These are phyloP conservation scores for Neurospora intermedia DNA, from an alignment of 495 filamentous ascomycete species.

Conservation along the genomic window DNA sequence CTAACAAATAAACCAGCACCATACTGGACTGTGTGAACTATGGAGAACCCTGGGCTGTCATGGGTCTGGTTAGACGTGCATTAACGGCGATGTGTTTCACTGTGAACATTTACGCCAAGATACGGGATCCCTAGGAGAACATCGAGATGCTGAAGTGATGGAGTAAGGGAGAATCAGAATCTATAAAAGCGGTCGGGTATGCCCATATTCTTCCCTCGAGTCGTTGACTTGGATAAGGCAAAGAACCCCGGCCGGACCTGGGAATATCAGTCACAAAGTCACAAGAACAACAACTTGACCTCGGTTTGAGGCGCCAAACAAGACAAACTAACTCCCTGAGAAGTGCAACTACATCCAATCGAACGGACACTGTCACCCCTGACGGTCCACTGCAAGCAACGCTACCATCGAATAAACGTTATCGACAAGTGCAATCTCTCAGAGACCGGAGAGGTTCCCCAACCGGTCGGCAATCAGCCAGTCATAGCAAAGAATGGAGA, in stretches of 20 bases:
- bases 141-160: background rate
- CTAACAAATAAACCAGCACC: too few species aligned
- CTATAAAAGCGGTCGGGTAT: background rate
- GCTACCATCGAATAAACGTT: background rate
- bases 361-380: background rate
- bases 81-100: conserved; percentile 9
- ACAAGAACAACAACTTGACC: background rate
- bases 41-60: background rate
- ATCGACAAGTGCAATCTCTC: background rate
- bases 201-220: background rate
- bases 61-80: background rate
- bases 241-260: background rate
- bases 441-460: background rate
- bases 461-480: conserved; percentile 3
- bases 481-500: background rate
- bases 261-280: background rate
- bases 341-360: background rate
- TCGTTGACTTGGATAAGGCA: background rate
- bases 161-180: background rate
- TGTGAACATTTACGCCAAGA: conserved; percentile 11
- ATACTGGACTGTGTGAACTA: background rate
- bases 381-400: background rate
- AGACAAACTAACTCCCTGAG: background rate
- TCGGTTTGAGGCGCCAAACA: background rate
- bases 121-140: background rate